Percentiles rank a stretch among this genome's conserved stretches.
phyloP scores from a whole-genome alignment of 2,329 filamentous ascomycete species.

The Piedraia hortae region DNA sequence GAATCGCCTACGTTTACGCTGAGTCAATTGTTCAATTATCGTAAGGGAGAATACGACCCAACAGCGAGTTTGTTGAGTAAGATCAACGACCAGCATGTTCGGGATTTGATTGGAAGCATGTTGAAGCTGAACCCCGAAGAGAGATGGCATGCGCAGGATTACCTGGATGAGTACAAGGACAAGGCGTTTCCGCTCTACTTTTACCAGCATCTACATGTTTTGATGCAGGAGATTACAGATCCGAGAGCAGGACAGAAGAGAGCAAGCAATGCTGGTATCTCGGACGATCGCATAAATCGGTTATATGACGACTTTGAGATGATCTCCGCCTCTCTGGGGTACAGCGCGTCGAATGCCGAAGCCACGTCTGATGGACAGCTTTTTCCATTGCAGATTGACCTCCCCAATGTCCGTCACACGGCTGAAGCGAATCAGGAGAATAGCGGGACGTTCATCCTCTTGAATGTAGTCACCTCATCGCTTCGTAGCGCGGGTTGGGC shows the following conservation, averaged over 20 bases:
- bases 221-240: slow-evolving; percentile 89
- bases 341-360: slow-evolving; percentile 16
- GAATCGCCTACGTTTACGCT: slow-evolving; percentile 95
- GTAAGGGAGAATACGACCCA: slow-evolving; percentile 76
- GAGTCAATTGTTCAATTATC: slow-evolving; percentile 84
- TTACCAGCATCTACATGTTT: slow-evolving; percentile 89
- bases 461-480: slow-evolving; percentile 69
- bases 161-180: slow-evolving; percentile 68
- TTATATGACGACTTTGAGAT: slow-evolving; percentile 93
- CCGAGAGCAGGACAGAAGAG: slow-evolving; percentile 52
- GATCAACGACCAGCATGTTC: slow-evolving; percentile 65
- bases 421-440: slow-evolving; percentile 36
- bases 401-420: slow-evolving; percentile 58
- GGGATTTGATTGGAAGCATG: slow-evolving; percentile 83
- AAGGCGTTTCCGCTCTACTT: slow-evolving; percentile 94
- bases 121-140: slow-evolving; percentile 81
- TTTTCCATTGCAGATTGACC: slow-evolving; percentile 61
- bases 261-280: slow-evolving; percentile 54
- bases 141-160: slow-evolving; percentile 79
- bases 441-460: slow-evolving; percentile 76
- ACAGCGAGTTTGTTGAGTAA: slow-evolving; percentile 52
- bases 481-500: slow-evolving; percentile 70
- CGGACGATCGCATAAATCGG: slow-evolving; percentile 79
- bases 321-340: slow-evolving; percentile 78
- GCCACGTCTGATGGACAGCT: slow-evolving; percentile 20